phyloP scores from a whole-genome alignment of 192 early-diverging fungal species.

The Diversispora eburnea region DNA sequence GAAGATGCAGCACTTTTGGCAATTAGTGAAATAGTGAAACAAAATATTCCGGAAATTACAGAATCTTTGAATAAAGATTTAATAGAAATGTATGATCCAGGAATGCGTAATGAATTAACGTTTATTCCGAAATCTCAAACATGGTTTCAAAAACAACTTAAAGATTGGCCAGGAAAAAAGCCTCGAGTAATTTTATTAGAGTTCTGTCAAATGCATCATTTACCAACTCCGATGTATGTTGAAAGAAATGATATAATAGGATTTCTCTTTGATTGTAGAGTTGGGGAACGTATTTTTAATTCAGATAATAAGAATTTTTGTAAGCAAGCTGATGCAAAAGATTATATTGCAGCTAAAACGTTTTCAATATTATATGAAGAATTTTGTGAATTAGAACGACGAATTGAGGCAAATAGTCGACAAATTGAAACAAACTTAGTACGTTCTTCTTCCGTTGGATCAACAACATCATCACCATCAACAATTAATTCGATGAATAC shows the following conservation, averaged over 20 bases:
- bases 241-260: neutral
- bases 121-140: neutral
- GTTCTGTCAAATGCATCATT: constrained; percentile 12
- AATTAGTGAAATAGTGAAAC: neutral
- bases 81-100: neutral
- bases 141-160: constrained; percentile 11
- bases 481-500: neutral
- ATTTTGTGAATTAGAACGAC: neutral
- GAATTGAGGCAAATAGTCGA: neutral
- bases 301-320: neutral
- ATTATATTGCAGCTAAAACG: neutral
- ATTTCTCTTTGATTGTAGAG: neutral
- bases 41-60: neutral
- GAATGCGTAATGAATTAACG: neutral
- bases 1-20: constrained; percentile 8
- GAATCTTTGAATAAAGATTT: neutral
- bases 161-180: neutral
- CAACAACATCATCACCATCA: neutral
- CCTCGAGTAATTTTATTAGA: constrained; percentile 8
- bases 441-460: neutral
- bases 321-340: neutral
- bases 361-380: neutral
- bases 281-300: neutral
- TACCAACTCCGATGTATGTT: neutral
- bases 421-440: neutral